A percentile compares a stretch with the other conserved stretches of the same genome.
These are phyloP conservation scores for Fusarium subtropicale DNA, from an alignment of 2,329 filamentous ascomycete species.

Conservation along the genomic window DNA sequence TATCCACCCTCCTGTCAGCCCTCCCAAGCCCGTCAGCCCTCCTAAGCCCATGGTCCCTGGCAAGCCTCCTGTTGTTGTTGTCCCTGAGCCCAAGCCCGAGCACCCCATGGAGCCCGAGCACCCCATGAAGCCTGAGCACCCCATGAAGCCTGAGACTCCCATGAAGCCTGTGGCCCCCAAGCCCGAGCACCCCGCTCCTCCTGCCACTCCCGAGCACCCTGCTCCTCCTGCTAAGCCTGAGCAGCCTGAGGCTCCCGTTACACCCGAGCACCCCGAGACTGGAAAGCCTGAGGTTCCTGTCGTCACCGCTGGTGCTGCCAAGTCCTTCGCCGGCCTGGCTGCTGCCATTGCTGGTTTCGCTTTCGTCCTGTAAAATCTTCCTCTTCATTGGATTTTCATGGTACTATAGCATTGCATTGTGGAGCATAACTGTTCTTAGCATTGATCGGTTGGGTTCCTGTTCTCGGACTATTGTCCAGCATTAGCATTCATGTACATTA, in stretches of 20 bases:
- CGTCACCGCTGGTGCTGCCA: slow-evolving; percentile 40
- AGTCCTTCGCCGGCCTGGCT: slow-evolving; percentile 39
- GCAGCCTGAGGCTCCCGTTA: slow-evolving; percentile 6
- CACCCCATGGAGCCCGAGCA: background rate
- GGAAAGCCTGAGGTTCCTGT: slow-evolving; percentile 14
- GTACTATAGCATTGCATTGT: slow-evolving; percentile 3
- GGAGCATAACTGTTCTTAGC: slow-evolving; percentile 1
- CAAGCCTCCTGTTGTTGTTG: slow-evolving; percentile 13
- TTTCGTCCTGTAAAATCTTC: slow-evolving; percentile 40
- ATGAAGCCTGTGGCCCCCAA: background rate
- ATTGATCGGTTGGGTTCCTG: background rate
- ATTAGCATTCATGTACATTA: slow-evolving; percentile 32
- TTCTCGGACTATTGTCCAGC: background rate
- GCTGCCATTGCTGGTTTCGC: slow-evolving; percentile 39
- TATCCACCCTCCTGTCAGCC: slow-evolving; percentile 24
- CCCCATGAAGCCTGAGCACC: background rate
- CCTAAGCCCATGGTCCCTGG: slow-evolving; percentile 14
- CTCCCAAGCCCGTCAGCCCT: slow-evolving; percentile 20
- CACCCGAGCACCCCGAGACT: background rate
- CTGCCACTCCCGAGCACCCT: background rate
- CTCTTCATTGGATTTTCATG: background rate
- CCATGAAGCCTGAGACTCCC: background rate
- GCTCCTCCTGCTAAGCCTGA: background rate
- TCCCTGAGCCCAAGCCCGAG: slow-evolving; percentile 17
- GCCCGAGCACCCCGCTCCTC: background rate